phyloP scores from a whole-genome alignment of 148 eudicot genomes.

The Vaccinium myrtillus region DNA sequence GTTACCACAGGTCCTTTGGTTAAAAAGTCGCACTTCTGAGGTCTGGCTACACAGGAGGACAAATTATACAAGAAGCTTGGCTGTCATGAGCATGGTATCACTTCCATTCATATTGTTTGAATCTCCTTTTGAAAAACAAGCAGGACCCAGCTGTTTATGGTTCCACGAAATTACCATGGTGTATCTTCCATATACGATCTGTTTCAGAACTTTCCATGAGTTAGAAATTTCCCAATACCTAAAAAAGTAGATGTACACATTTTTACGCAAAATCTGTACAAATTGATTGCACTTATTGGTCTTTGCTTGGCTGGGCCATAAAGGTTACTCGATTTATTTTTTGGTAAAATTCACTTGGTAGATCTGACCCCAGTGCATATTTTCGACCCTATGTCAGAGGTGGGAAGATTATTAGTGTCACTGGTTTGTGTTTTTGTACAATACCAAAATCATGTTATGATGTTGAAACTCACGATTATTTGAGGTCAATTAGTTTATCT shows the following conservation, averaged over 20 bases:
- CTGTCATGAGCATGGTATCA: slow-evolving; percentile 99
- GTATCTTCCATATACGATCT: not conserved
- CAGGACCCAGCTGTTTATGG: not conserved
- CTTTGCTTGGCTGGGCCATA: not conserved
- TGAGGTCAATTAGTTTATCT: not conserved
- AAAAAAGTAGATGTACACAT: not conserved
- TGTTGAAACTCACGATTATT: not conserved
- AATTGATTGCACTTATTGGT: not conserved
- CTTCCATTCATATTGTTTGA: not conserved
- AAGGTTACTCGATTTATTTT: not conserved
- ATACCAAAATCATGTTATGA: not conserved
- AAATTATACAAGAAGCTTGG: slow-evolving; percentile 97
- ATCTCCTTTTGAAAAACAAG: slow-evolving; percentile 10
- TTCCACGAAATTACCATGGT: slow-evolving; percentile 2
- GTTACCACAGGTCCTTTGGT: slow-evolving; percentile 77
- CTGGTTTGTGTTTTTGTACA: not conserved
- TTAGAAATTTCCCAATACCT: not conserved
- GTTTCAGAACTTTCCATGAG: not conserved
- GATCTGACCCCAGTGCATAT: not conserved
- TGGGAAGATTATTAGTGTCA: not conserved
- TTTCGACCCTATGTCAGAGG: not conserved
- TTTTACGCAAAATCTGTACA: not conserved
- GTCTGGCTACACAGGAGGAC: slow-evolving; percentile 96
- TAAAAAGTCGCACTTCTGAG: slow-evolving; percentile 98
- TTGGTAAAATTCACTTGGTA: not conserved